Evolutionary conservation across 345 rosid genomes (phyloP), one percentile per base, ranked within the genome.

Genomic region (Excoecaria agallocha): DNA sequence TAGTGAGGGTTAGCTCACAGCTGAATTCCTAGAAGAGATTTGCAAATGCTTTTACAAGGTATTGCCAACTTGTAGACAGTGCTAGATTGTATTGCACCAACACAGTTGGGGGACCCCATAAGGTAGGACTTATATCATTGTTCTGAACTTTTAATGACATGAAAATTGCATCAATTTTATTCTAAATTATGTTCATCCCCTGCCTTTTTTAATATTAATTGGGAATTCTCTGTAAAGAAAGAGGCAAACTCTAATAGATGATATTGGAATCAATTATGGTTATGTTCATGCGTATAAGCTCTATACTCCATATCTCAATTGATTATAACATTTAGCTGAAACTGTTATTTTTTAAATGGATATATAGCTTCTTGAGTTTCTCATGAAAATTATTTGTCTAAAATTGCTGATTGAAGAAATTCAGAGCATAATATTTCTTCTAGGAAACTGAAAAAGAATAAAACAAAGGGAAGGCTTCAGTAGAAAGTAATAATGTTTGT

Each of bases 11-110:
- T 65, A 83, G 86, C 65, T 90, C 99, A 16, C 99, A 95, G 76
- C 71, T 95, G 61, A 88, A 80, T 81, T 95, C 99, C 35, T 98
- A 93, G 85, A 90, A 90, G 86, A 82, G 98, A 75, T 95, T 93
- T 82, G 99, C 97, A 20, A 81, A 79, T 71, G 93, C 96, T 45
- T 95, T 93, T 82, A 78, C 82, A 63, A 89, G 92, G 68, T 93
- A 95, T 72, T 90, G 96, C 79, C 82, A 83, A 62, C 84, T 93
- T 63, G 99, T 93, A 49, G 99, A 95, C 66, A 86, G 65, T 78
- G 99, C 98, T 37, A 85, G 94, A 76, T 89, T 95, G 45, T 95
- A 93, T 57, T 81, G 92, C 84, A 91, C 98, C 68, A 95, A 95
- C 71, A 83, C 89, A 5, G 80, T 90, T 1, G 94, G 88, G 71